phyloP scores from a whole-genome alignment of 2,329 filamentous ascomycete species.

The Apiospora malaysiana region DNA sequence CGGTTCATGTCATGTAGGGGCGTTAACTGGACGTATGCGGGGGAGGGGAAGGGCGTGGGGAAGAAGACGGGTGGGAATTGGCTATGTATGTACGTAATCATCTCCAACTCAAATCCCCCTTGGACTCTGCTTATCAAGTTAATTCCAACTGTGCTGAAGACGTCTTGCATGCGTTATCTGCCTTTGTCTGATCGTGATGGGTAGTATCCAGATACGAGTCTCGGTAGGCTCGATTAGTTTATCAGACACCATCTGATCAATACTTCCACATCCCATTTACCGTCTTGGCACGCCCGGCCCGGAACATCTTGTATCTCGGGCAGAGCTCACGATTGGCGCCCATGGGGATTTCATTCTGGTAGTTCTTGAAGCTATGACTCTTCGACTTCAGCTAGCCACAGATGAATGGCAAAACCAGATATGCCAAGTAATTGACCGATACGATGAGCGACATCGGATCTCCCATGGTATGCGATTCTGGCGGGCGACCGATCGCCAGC shows the following conservation, averaged over 20 bases:
- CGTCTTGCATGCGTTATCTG: neutral
- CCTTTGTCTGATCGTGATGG: neutral
- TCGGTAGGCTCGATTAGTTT: neutral
- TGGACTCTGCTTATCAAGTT: neutral
- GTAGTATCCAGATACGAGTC: neutral
- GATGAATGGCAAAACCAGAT: neutral
- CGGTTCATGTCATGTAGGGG: neutral
- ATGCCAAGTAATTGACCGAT: neutral
- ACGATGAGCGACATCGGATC: neutral
- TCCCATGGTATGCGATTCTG: neutral
- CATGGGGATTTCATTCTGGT: neutral
- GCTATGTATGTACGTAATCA: neutral
- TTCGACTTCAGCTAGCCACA: neutral
- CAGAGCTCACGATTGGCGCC: neutral
- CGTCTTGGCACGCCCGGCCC: neutral
- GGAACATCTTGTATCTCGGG: neutral
- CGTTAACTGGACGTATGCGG: neutral
- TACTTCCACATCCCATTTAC: neutral
- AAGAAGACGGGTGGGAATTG: neutral
- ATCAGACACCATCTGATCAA: neutral
- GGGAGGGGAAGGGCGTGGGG: constrained; percentile 3
- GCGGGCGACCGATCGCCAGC: neutral
- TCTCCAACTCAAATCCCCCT: neutral
- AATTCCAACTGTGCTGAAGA: neutral
- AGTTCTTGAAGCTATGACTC: neutral